Base-by-base conservation (phyloP, 2,329 filamentous ascomycete genomes). In the Dothideomycetes sp. region DNA sequence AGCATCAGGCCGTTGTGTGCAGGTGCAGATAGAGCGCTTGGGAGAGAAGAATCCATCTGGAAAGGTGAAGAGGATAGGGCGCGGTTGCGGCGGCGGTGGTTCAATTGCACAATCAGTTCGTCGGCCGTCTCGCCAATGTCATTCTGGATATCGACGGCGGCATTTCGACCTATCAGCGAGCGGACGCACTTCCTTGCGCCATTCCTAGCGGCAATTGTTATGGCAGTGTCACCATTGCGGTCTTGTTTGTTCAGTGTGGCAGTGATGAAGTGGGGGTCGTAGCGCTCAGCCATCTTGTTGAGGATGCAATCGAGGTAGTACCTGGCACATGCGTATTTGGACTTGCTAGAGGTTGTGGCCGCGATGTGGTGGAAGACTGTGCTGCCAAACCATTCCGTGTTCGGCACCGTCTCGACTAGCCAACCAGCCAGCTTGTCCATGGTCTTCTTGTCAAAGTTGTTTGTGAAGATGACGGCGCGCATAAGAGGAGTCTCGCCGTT, bases 311-410 rank as follows among this genome's bases (percentile, higher is more conserved):
- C 89, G 22, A 94, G 75, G 61, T 98, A 98, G 59, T 96, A 96
- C 24, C 86, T 76, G 22, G 88, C 87, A 53, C 84, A 93, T 16
- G 84, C 81, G 56, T 88, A 87, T 60, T 89, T 94, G 45, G 83
- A 84, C 37, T 86, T 81, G 38, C 82, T 84, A 50, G 80, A 79
- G 42, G 89, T 94, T 52, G 89, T 89, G 38, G 84, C 81, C 14
- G 88, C 85, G 32, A 94, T 88, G 58, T 96, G 89, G 55, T 96
- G 91, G 53, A 98, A 89, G 37, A 94, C 84, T 0, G 87, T 95
- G 45, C 81, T 83, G 10, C 85, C 83, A 37, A 80, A 80, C 59
- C 77, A 79, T 56, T 98, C 91, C 16, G 82, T 74, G 43, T 77
- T 77, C 38, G 81, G 79, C 30, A 94, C 78, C 0, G 89, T 95